Evolutionary conservation across 2,329 filamentous ascomycete genomes (phyloP).

Genomic region (Aspergillus japonicus): DNA sequence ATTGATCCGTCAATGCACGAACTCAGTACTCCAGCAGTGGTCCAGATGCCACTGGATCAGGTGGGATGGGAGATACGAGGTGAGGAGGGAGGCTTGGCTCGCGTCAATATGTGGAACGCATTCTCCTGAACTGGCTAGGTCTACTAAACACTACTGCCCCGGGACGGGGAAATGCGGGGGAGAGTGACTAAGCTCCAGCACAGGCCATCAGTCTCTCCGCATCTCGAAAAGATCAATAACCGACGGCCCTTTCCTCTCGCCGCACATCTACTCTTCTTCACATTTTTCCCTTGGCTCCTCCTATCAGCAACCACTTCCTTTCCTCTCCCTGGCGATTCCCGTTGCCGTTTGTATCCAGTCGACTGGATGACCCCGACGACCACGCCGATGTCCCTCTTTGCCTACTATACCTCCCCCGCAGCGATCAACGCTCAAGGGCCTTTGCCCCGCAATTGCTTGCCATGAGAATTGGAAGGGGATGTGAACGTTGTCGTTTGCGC

Average conservation of each 20-base stretch:
- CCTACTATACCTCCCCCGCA: constrained; percentile 5
- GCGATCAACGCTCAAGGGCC: constrained; percentile 13
- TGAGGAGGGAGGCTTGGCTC: background rate
- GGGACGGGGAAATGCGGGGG: background rate
- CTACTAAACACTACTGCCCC: too few species aligned
- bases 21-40: too few species aligned
- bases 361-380: constrained; percentile 1
- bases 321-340: background rate
- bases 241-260: constrained; percentile 4
- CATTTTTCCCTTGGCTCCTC: background rate
- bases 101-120: background rate
- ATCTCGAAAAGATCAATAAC: constrained; percentile 1
- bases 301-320: background rate
- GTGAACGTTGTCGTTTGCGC: constrained; percentile 36
- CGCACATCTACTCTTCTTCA: background rate
- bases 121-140: background rate
- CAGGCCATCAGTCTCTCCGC: background rate
- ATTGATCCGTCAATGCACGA: background rate
- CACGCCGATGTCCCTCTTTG: constrained; percentile 13
- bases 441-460: constrained; percentile 13
- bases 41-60: background rate
- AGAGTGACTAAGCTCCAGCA: background rate
- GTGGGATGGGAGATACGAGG: background rate
- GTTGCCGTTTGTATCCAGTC: background rate
- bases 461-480: constrained; percentile 37